These are phyloP conservation scores for Penicillium crustosum DNA, from an alignment of 2,329 filamentous ascomycete genomes.

Conservation along the genomic window DNA sequence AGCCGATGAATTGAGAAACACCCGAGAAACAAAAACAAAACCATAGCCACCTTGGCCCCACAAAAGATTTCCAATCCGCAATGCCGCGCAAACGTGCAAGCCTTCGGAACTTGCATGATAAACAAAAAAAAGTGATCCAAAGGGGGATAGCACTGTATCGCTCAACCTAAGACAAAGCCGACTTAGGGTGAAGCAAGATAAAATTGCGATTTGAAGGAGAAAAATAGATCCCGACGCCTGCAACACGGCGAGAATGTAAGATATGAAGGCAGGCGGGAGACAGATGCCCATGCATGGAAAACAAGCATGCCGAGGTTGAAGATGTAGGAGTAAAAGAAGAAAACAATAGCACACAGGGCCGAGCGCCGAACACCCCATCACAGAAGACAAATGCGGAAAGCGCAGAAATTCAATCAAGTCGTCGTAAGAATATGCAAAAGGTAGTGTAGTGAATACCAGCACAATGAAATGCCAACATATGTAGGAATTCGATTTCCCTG, in stretches of 20 bases:
- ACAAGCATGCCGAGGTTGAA: constrained; percentile 16
- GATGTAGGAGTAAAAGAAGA: constrained; percentile 19
- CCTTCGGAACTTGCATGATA: not conserved
- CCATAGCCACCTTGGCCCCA: constrained; percentile 1
- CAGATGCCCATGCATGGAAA: constrained; percentile 27
- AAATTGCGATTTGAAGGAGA: constrained; percentile 28
- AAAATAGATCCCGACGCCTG: constrained; percentile 31
- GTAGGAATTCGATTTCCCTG: constrained; percentile 34
- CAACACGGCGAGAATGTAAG: constrained; percentile 30
- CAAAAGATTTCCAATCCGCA: not conserved
- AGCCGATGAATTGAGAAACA: constrained; percentile 4
- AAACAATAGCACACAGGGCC: constrained; percentile 26
- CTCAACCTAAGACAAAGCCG: not conserved
- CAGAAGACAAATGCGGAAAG: constrained; percentile 37
- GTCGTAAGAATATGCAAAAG: constrained; percentile 44
- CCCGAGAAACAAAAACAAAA: constrained; percentile 8
- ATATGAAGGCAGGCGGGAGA: constrained; percentile 33
- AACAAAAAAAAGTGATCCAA: constrained; percentile 2
- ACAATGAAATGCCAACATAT: constrained; percentile 45
- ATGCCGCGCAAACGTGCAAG: constrained; percentile 3
- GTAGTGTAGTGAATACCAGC: constrained; percentile 41
- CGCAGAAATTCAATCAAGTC: constrained; percentile 37
- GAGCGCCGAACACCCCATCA: constrained; percentile 38
- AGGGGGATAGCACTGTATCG: not conserved
- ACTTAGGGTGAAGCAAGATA: constrained; percentile 17